Base-by-base conservation (phyloP, 2,329 filamentous ascomycete genomes). In the Penicillium fuscoglaucum region DNA sequence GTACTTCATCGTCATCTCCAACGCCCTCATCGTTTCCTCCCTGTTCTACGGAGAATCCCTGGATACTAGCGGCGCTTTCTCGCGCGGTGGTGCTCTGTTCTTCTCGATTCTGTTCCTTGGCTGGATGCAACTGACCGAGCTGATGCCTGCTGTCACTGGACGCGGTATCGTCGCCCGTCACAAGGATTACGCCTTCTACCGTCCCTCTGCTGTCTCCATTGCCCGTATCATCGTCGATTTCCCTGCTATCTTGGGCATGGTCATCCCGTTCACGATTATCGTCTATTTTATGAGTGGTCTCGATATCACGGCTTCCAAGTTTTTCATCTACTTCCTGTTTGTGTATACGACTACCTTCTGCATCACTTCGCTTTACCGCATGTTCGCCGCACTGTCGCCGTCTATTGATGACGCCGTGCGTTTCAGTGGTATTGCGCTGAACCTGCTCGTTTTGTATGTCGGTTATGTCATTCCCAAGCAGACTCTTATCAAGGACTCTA, bases 101-200 rank as follows among this genome's bases (percentile, higher is more conserved):
- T 88, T 89, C 75, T 85, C 84, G 1, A 85, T 88, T 61, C 71
- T 89, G 31, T 87, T 89, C 74, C 78, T 89, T 6, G 81, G 81
- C 56, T 89, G 86, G 87, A 80, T 95, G 6, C 90, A 93, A 60
- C 77, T 96, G 48, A 85, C 87, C 0, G 90, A 96, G 72, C 80
- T 93, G 54, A 91, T 90, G 83, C 88, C 88, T 62, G 90, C 89
- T 45, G 87, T 93, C 9, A 84, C 84, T 51, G 88, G 90, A 6
- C 82, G 90, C 55, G 81, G 81, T 0, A 86, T 95, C 19, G 91
- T 83, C 62, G 88, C 77, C 73, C 85, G 87, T 40, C 87, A 90
- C 66, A 83, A 84, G 49, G 83, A 86, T 35, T 90, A 88, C 67
- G 86, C 86, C 0, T 89, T 89, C 71, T 89, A 89, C 67, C 81